Evolutionary conservation across 2,329 filamentous ascomycete genomes (phyloP).

Genomic region (Botrytis cinerea): DNA sequence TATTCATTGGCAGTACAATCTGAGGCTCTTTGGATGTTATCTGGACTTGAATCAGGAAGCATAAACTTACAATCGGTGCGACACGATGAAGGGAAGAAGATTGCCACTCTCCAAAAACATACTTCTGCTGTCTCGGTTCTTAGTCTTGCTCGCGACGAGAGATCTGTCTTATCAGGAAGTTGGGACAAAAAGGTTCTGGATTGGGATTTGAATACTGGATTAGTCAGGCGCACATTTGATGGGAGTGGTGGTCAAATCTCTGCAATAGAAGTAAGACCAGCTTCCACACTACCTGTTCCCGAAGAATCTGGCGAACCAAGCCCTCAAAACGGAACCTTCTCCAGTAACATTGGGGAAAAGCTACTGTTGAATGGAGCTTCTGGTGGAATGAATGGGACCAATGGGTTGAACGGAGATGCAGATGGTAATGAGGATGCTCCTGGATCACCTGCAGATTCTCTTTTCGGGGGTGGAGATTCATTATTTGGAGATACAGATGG

Average conservation of each 20-base stretch:
- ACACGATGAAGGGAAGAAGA: constrained; percentile 91
- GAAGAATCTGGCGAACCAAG: constrained; percentile 65
- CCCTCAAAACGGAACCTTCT: constrained; percentile 66
- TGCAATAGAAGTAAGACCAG: constrained; percentile 80
- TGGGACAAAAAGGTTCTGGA: constrained; percentile 96
- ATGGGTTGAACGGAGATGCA: constrained; percentile 42
- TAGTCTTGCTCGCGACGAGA: constrained; percentile 79
- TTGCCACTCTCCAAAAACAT: constrained; percentile 78
- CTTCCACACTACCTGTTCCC: constrained; percentile 73
- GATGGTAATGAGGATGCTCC: constrained; percentile 57
- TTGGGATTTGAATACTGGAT: constrained; percentile 91
- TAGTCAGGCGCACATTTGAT: constrained; percentile 73
- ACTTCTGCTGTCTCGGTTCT: constrained; percentile 90
- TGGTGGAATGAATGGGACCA: constrained; percentile 44
- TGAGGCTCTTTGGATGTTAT: constrained; percentile 86
- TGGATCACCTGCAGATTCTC: constrained; percentile 64
- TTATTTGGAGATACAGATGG: constrained; percentile 80
- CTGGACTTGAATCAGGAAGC: constrained; percentile 83
- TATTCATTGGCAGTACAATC: constrained; percentile 93
- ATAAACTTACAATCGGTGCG: constrained; percentile 94
- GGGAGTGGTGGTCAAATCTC: constrained; percentile 83
- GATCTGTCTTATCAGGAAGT: constrained; percentile 83
- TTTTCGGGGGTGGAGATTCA: constrained; percentile 84
- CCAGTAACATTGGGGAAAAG: constrained; percentile 68
- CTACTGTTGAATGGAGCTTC: constrained; percentile 57